phyloP scores from a whole-genome alignment of 2,329 filamentous ascomycete species.

The Aspergillus sp. region DNA sequence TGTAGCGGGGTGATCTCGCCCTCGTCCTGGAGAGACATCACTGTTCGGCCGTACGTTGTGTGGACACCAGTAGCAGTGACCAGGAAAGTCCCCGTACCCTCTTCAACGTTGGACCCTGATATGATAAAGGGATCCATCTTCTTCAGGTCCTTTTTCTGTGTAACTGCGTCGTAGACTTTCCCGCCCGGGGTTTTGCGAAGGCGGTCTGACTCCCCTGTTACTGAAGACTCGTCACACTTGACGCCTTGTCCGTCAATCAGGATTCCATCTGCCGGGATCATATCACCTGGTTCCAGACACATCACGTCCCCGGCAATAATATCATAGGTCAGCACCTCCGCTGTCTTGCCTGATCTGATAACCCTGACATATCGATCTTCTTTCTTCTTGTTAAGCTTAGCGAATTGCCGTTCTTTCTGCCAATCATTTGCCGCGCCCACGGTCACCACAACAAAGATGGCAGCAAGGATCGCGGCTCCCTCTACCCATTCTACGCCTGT shows the following conservation, averaged over 20 bases:
- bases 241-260: slow-evolving; percentile 65
- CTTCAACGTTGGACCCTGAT: slow-evolving; percentile 73
- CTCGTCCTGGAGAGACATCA: slow-evolving; percentile 75
- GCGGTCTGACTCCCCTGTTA: slow-evolving; percentile 73
- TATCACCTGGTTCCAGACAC: slow-evolving; percentile 70
- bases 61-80: slow-evolving; percentile 75
- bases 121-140: slow-evolving; percentile 79
- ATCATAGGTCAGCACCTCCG: slow-evolving; percentile 69
- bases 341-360: slow-evolving; percentile 69
- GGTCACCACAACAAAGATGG: slow-evolving; percentile 72
- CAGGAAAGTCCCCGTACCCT: slow-evolving; percentile 73
- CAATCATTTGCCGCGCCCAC: slow-evolving; percentile 77
- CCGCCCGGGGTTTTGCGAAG: slow-evolving; percentile 66
- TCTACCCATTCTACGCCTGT: slow-evolving; percentile 76
- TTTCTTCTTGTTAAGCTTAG: slow-evolving; percentile 77
- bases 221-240: slow-evolving; percentile 72
- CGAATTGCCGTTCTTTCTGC: slow-evolving; percentile 79
- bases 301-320: slow-evolving; percentile 73
- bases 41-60: slow-evolving; percentile 72
- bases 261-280: slow-evolving; percentile 71
- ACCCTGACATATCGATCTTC: slow-evolving; percentile 73
- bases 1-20: slow-evolving; percentile 77
- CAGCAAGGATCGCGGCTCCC: slow-evolving; percentile 74
- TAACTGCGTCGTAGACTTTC: slow-evolving; percentile 64
- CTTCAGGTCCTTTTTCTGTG: slow-evolving; percentile 58